Percentiles rank a stretch among this genome's conserved stretches.
Conservation (phyloP, 2,329 filamentous ascomycete genomes). For the Aureobasidium zeae region DNA sequence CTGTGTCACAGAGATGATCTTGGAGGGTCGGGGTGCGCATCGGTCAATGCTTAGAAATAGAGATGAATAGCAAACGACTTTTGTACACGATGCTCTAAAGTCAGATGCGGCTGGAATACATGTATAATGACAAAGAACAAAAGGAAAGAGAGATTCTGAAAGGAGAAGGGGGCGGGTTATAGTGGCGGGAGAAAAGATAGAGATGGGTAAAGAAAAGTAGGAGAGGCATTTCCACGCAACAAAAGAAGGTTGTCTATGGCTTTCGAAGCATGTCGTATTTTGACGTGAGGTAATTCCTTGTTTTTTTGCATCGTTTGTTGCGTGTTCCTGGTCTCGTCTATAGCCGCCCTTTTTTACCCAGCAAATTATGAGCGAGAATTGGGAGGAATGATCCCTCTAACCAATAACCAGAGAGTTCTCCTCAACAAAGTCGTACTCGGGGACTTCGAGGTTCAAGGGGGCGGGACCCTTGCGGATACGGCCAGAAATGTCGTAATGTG, state of each 20-base stretch:
- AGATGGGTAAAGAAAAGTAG: not conserved
- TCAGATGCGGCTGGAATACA: slow-evolving; percentile 15
- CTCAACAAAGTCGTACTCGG: slow-evolving; percentile 83
- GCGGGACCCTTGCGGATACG: slow-evolving; percentile 96
- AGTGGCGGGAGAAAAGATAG: slow-evolving; percentile 3
- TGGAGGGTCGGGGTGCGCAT: no score
- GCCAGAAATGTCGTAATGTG: slow-evolving; percentile 99
- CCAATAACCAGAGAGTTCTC: slow-evolving; percentile 85
- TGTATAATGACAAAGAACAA: slow-evolving; percentile 12
- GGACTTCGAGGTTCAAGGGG: slow-evolving; percentile 94
- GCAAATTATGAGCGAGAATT: slow-evolving; percentile 7
- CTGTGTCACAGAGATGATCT: no score
- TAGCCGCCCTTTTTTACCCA: slow-evolving; percentile 9
- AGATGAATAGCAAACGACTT: slow-evolving; percentile 11
- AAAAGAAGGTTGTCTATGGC: not conserved
- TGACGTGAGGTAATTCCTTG: not conserved
- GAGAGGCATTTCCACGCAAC: not conserved
- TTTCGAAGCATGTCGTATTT: not conserved
- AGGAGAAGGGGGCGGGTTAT: not conserved
- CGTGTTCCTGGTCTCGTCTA: slow-evolving; percentile 8
- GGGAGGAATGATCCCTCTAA: slow-evolving; percentile 43
- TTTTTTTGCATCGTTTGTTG: slow-evolving; percentile 2
- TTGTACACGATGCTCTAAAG: slow-evolving; percentile 14
- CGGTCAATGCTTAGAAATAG: not conserved
- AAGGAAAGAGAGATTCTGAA: not conserved